Base-by-base conservation (phyloP, 805 yeast species). In the Starmera amethionina region DNA sequence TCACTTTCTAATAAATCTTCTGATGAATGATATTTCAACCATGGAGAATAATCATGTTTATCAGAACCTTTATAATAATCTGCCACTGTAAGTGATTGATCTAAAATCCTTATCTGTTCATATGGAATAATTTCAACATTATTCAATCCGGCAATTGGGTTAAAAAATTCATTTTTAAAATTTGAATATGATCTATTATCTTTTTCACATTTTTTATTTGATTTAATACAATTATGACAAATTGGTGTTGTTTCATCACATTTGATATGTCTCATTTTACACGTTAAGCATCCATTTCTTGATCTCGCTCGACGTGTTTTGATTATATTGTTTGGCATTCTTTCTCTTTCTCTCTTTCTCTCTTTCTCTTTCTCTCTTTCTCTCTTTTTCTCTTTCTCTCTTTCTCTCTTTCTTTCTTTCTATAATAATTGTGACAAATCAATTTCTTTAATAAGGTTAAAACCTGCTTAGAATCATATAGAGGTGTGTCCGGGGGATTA, bases 201-300 rank as follows among this genome's bases (percentile, higher is more conserved):
- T 41, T 73, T 55, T 47, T 65, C 64, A 46, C 79, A 73, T 36
- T 58, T 60, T 32, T 74, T 59, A 28, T 67, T 64, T 9, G 76
- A 67, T 40, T 68, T 67, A 37, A 64, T 55, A 49, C 79, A 62
- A 58, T 75, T 75, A 38, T 64, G 64, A 55, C 82, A 77, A 16
- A 65, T 67, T 2, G 81, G 82, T 30, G 61, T 60, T 31, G 64
- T 67, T 49, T 76, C 82, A 52, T 77, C 82, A 56, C 82, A 77
- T 50, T 76, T 76, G 62, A 77, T 72, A 48, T 77, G 77, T 37
- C 81, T 66, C 42, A 69, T 69, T 30, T 81, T 68, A 50, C 82
- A 77, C 10, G 79, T 75, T 39, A 73, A 56, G 51, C 82, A 76
- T 13, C 82, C 82, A 27, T 51, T 51, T 41, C 63, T 49, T 18